Evolutionary conservation across 345 rosid genomes (phyloP), one percentile per base, ranked within the genome.

Genomic region (Eutrema yunnanense): DNA sequence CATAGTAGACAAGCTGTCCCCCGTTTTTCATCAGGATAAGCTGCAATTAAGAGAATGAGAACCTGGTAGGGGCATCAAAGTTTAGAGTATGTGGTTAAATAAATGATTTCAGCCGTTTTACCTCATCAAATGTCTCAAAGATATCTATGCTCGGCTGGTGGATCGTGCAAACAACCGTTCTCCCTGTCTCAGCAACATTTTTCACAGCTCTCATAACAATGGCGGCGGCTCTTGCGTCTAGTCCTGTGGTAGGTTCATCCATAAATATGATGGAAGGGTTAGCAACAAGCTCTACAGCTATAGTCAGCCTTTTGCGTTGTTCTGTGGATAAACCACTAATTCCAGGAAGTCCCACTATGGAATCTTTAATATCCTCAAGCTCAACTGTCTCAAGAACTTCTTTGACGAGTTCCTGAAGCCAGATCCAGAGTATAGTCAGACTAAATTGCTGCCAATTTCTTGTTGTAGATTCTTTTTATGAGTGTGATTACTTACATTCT

Each of bases 191-290:
- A 12, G 80, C 77, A 9, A 81, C 73, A n/a, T 84, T 84, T 56
- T 78, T 84, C 65, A 81, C 87, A 32, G 87, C 83, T 48, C 87
- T 70, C 85, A 81, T 80, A 4, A 84, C 87, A 78, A 84, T 84
- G 6, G 85, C 85, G 6, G 87, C 87, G 1, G 87, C 87, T 78
- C 85, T 75, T 41, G 87, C 87, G 37, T 84, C 87, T 13, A 84
- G 62, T 34, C 87, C 84, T 36, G 85, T 72, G 41, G 87, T 84
- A 1, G 87, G 87, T 67, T 84, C 87, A 60, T 84, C 87, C 85
- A 82, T 65, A 71, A 84, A 84, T 38, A 84, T 80, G 26, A 84
- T 80, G 8, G 85, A 84, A 8, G 87, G 87, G 38, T 82, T 84
- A 26, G 87, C 65, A 49, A 84, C 85, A 64, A 84, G 87, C 73